Base-by-base conservation (phyloP, 495 filamentous ascomycete genomes). In the Amphirosellinia nigrospora region DNA sequence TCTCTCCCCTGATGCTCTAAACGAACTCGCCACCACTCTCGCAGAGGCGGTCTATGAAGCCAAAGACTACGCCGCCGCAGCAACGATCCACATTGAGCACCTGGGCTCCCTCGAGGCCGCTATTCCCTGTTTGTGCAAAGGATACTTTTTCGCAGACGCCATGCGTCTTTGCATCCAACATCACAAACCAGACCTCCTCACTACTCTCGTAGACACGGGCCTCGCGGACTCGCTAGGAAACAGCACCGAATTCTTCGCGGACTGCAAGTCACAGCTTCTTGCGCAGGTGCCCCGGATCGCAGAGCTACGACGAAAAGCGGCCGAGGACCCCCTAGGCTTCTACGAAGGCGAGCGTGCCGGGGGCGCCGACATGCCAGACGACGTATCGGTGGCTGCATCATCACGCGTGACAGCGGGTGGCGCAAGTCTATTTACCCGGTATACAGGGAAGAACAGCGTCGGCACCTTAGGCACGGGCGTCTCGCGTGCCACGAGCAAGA, bases 331-430 rank as follows among this genome's bases (percentile, higher is more conserved):
- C 3, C 85, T 93, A 1, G 89, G 86, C 13, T 93, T 92, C 80
- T 93, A 89, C 78, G 90, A 92, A 59, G 89, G 94, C 66, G 88
- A 93, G 71, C 81, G 87, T 21, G 84, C 78, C n/a, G 85, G 74
- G 36, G 87, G 84, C 45, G 83, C 77, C 43, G 92, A 96, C 72
- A 85, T 97, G 6, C 95, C 95, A 0, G 96, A 99, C 74, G 94
- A 99, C 78, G 84, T 99, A 61, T 96, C 92, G 7, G 84, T 99
- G 16, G 95, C 96, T 4, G 92, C 95, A 0, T 96, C 90, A 13
- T 92, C 96, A 74, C 86, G 90, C 3, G 85, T 92, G 0, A 94
- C 92, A 19, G 90, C 92, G 8, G 89, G 86, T 19, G 69, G 62
- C 48, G 91, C 90, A 4, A 92, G 90, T 56, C 85, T 99, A 79